These are phyloP conservation scores for Podospora bellae-mahoneyi DNA, from an alignment of 495 filamentous ascomycete genomes.

Conservation along the genomic window DNA sequence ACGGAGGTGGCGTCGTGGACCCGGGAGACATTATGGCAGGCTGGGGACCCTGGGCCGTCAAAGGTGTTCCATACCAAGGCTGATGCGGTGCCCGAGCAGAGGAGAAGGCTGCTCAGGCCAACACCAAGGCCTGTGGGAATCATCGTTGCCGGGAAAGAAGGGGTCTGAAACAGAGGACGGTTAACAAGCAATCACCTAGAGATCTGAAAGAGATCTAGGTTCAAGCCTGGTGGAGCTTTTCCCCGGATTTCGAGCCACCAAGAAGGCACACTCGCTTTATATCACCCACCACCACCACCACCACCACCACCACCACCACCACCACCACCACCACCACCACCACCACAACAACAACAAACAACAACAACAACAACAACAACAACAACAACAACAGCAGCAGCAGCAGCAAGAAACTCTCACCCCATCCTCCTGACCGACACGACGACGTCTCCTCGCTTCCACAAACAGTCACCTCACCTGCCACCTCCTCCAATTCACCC, in stretches of 20 bases:
- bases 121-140: not conserved
- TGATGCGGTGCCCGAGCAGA: constrained; percentile 19
- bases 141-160: not conserved
- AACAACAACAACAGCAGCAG: not conserved
- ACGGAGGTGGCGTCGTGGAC: constrained; percentile 44
- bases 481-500: not conserved
- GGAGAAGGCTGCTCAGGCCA: constrained; percentile 8
- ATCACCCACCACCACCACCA: not conserved
- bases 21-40: constrained; percentile 42
- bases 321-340: too few relatives aligned
- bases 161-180: not conserved
- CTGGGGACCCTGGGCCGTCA: constrained; percentile 47
- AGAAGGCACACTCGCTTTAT: not conserved
- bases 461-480: not conserved
- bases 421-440: not conserved
- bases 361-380: too few relatives aligned
- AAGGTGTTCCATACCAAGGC: constrained; percentile 47
- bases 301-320: too few relatives aligned
- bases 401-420: not conserved
- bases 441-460: not conserved
- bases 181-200: not conserved
- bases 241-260: not conserved
- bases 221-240: not conserved
- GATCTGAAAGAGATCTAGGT: not conserved
- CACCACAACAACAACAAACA: not conserved